Evolutionary conservation across 116 monocot species (phyloP), one percentile per base, ranked within the genome.

Genomic region (Zostera marina): DNA sequence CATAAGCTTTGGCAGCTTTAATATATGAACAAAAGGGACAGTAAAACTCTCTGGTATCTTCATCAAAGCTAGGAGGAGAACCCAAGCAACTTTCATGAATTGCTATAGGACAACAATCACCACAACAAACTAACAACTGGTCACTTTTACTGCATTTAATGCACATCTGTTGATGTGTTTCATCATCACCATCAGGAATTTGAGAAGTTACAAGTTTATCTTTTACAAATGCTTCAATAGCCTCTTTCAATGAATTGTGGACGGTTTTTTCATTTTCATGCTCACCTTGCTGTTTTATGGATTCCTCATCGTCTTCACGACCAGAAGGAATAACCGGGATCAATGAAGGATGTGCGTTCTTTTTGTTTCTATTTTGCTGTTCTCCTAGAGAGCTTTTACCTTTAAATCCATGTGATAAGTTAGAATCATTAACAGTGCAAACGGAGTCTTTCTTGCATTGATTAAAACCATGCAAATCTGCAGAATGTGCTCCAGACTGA

Each of bases 21-120:
- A 24, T 44, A 73, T 79, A 83, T 38, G 62, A 58, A 56, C 88
- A 88, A 19, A 77, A 72, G 11, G 83, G 83, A 56, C 88, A 88
- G 43, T 74, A 72, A 63, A 83, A 88, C 7, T 42, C 52, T 14
- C 61, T 70, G 12, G 40, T 58, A 38, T 68, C 64, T 10, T 72
- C 66, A 32, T 32, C 32, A 63, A 72, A 69, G 14, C 19, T 48
- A 51, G 13, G 51, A 9, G 55, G 24, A 40, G 65, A 42, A 7
- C 65, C 75, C 47, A 83, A 72, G 53, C 88, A 87, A 41, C 53
- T 57, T 49, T 69, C 65, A 82, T 87, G 87, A 47, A 76, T 65
- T 47, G 72, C 57, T 49, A 76, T 65, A 14, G 67, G 46, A 56
- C 87, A 87, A 14, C 52, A 63, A 60, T 51, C 66, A n/a, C 42